Evolutionary conservation across 2,329 filamentous ascomycete species (phyloP).

Genomic region (Fusarium staphyleae): DNA sequence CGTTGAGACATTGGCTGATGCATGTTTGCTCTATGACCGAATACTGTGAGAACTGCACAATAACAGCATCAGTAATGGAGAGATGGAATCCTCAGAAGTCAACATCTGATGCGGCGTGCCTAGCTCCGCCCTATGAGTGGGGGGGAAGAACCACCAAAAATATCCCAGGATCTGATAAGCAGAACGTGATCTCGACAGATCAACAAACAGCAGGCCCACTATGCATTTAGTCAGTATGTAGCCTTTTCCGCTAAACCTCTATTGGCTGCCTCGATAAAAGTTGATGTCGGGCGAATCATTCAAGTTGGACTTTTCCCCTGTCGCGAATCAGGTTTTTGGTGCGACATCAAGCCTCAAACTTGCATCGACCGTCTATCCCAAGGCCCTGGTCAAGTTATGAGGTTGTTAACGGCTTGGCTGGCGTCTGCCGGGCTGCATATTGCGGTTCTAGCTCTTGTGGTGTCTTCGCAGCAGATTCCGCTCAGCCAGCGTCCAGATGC

Average conservation of each 20-base stretch:
- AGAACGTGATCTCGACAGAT: neutral
- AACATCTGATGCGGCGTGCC: neutral
- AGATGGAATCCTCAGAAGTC: too few species aligned
- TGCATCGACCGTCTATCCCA: neutral
- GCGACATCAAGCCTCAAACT: neutral
- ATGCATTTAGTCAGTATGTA: neutral
- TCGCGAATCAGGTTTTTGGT: neutral
- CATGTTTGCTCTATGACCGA: too few species aligned
- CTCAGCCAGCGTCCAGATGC: neutral
- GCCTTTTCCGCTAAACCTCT: neutral
- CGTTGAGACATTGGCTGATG: too few species aligned
- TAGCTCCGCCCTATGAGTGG: slow-evolving; percentile 5
- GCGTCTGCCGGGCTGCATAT: neutral
- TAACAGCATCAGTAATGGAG: too few species aligned
- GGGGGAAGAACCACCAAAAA: neutral
- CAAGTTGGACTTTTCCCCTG: neutral
- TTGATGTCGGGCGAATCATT: neutral
- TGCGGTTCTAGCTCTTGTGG: neutral
- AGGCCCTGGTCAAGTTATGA: slow-evolving; percentile 2
- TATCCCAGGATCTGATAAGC: slow-evolving; percentile 12
- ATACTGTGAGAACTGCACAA: too few species aligned
- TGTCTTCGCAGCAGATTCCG: slow-evolving; percentile 1
- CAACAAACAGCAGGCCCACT: neutral
- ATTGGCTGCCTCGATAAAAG: neutral
- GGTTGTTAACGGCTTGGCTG: neutral